Evolutionary conservation across 768 basidiomycete species (phyloP).

Genomic region (Xanthoconium stramineum): DNA sequence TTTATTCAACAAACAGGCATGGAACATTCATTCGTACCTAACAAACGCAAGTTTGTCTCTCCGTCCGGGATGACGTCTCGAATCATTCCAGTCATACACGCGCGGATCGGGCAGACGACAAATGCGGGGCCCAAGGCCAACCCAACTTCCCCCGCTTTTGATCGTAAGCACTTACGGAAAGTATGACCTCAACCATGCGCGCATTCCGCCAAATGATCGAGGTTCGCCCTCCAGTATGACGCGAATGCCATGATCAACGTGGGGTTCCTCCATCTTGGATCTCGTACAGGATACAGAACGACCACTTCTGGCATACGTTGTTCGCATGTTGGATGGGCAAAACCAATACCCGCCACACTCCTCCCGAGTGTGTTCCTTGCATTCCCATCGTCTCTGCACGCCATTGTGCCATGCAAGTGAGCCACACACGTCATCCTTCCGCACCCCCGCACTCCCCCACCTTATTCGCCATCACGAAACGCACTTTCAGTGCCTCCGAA

Average conservation of each 20-base stretch:
- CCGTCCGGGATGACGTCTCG: slow-evolving; percentile 6
- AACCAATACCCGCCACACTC: neutral
- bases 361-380: neutral
- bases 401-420: neutral
- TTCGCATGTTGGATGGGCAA: slow-evolving; percentile 15
- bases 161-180: slow-evolving; percentile 6
- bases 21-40: neutral
- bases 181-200: slow-evolving; percentile 7
- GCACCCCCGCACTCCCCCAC: slow-evolving; percentile 21
- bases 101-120: slow-evolving; percentile 2
- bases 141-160: neutral
- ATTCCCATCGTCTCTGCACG: slow-evolving; percentile 8
- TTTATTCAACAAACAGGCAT: neutral
- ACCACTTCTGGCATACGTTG: slow-evolving; percentile 8
- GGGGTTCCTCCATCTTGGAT: slow-evolving; percentile 8
- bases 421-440: slow-evolving; percentile 18
- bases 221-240: slow-evolving; percentile 2
- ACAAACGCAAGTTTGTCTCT: neutral
- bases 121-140: neutral
- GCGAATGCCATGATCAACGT: slow-evolving; percentile 9
- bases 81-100: slow-evolving; percentile 1
- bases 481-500: slow-evolving; percentile 11
- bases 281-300: slow-evolving; percentile 4
- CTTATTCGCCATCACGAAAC: slow-evolving; percentile 14
- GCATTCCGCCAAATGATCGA: slow-evolving; percentile 7